Base-by-base conservation (phyloP, 345 rosid species). In the Ailanthus altissimus region DNA sequence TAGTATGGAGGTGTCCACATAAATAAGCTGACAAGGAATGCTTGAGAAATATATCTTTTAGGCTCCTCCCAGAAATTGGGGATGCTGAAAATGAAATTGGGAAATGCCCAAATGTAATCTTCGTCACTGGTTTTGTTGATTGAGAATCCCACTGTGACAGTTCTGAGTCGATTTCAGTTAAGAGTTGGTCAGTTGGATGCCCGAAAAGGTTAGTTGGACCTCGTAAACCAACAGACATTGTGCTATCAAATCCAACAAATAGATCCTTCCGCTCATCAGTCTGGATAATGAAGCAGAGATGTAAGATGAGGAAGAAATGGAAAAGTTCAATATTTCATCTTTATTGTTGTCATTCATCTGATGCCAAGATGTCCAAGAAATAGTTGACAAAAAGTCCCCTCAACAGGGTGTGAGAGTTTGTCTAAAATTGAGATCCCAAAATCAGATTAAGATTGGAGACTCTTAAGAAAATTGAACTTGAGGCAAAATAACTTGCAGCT, bases 171-270 rank as follows among this genome's bases (percentile, higher is more conserved):
- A 93, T 78, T 74, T 86, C 83, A 60, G 79, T 77, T 72, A 96
- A 82, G 67, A 96, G 84, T 70, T 93, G 84, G 61, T 92, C 97
- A 21, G 97, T 88, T 75, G 98, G 99, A 81, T 96, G 99, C 8
- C 98, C 98, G 69, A 93, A 91, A 76, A 96, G 92, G 86, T 93
- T 93, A 36, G 98, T 96, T n/a, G 98, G 98, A 26, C 99, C 94
- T 23, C 99, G 91, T 75, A 92, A 68, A 43, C 99, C 98, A 75
- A 90, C 83, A 50, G 86, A 61, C 91, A 80, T 85, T 9, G 98
- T 87, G 82, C 92, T 96, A 77, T 96, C 99, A 83, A 96, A 81
- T 76, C 97, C 97, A 38, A 96, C 94, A 73, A 96, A 93, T 42
- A 93, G 84, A 89, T 90, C 90, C 62, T 84, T 92, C 74, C 85